Evolutionary conservation across 2,329 filamentous ascomycete species (phyloP), one percentile per base, ranked within the genome.

Genomic region (Geosmithia putterillii): DNA sequence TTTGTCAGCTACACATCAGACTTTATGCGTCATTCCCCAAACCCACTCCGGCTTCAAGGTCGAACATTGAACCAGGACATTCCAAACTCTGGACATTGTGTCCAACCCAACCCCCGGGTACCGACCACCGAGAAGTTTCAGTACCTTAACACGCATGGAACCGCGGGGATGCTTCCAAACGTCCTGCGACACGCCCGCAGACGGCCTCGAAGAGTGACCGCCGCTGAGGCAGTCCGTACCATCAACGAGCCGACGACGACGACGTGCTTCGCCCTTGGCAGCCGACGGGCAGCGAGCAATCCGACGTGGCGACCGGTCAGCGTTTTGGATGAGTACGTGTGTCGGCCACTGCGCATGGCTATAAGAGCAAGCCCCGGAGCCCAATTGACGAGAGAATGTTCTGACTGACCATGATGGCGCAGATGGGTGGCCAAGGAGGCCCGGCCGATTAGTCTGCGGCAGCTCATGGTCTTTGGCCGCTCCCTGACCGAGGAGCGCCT

Each of bases 401-500:
- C 35, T 37, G 35, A 37, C 19, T 15, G n/a, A n/a, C n/a, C n/a
- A n/a, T n/a, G n/a, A n/a, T n/a, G 4, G 6, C 17, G 17, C 52
- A 94, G 88, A 71, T 96, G 89, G 88, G 90, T 95, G 42, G 82
- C 85, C 49, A 86, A 83, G 55, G 87, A 95, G 59, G 89, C 89
- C 41, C 78, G 88, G 42, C 92, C 92, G n/a, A 95, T 98, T 58
- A 95, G 87, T 65, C 69, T 98, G 54, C 84, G 92, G 46, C 92
- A 96, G 65, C 76, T 98, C 55, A 96, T 94, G 67, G 94, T 96
- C 55, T 98, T 96, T 63, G 92, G 92, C 23, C 83, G 92, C 40
- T 94, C 89, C 19, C 67, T 98, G 58, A 95, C 89, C 40, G 89
- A 96, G 64, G 74, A 80, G 42, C 82, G 94, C 45, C 73, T 98